Base-by-base conservation (phyloP, 768 basidiomycete species). In the Agaricus sinodeliciosus region DNA sequence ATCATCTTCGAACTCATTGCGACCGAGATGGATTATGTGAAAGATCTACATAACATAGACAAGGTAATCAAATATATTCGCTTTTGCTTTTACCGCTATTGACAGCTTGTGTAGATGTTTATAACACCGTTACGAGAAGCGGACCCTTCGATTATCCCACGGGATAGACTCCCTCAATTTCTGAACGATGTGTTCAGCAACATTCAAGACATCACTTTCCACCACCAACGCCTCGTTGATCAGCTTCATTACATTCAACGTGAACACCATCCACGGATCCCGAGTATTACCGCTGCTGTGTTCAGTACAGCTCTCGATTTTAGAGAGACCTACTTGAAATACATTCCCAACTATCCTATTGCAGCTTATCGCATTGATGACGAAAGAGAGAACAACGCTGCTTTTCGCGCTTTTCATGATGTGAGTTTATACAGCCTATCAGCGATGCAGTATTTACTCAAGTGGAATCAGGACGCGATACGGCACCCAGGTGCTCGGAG, bases 11-110 rank as follows among this genome's bases (percentile, higher is more conserved):
- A 97, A 69, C 70, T 96, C 53, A 95, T 97, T 67, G 90, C 95
- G 64, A 88, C 88, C 55, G 94, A 97, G 69, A 97, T 97, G 93
- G 81, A 83, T 22, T 96, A 95, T 65, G 94, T 95, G n/a, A 88
- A 84, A 56, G 94, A 96, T 71, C 69, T 97, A 46, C 89, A 94
- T 66, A 90, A 85, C 49, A 87, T 96, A 47, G 87, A 90, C 34
- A 44, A 51, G 47, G 51, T 37, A 48, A 15, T n/a, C 7, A 15
- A 8, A 9, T 27, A 19, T 49, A 48, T 19, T 28, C 43, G 28
- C 26, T 25, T 5, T 9, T 44, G 3, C 8, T n/a, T 51, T 9
- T 48, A n/a, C 35, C n/a, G 12, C 2, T 41, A 19, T 15, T 31
- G 12, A 42, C 27, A 49, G 16, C 43, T 31, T 11, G 8, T 36